Evolutionary conservation across 768 basidiomycete genomes (phyloP), one percentile per base, ranked within the genome.

Genomic region (Xerocomus brunneocitrinus): DNA sequence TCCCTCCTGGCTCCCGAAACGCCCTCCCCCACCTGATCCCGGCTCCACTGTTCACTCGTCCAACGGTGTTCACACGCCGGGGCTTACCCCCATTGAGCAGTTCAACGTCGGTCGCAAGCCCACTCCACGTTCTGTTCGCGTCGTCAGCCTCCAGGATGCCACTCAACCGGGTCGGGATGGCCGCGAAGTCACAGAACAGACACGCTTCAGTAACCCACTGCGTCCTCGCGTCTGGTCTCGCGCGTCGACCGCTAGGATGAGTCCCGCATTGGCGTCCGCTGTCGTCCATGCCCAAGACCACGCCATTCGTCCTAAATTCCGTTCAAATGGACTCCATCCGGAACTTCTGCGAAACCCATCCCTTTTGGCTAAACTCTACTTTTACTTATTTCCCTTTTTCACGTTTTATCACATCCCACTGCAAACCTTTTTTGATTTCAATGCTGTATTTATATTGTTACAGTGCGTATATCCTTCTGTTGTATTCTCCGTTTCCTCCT

Each of bases 391-490:
- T 65, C 87, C 86, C n/a, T 38, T 91, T 14, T 67, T 91, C 57
- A 77, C 82, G 6, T 82, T 91, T 66, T 82, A 80, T 19, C 85
- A 90, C 64, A 71, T 91, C 38, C 82, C 83, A 25, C 66, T 89
- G 8, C 91, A 93, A 67, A 83, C 86, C 1, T 94, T 87, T 65
- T 84, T 95, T 67, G 93, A 95, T 65, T 91, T 93, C 68, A 93
- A 94, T 67, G 83, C 85, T 60, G 83, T 87, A 58, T 95, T 84
- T 72, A 83, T 92, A 60, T 68, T 94, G 61, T 66, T 92, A 39
- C 83, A 91, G 91, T 93, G 64, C 74, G 91, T 85, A 13, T 52
- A 38, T 52, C 41, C 36, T 42, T 50, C 24, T 36, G 24, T 34
- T 14, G 36, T 14, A 1, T n/a, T 8, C 53, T 41, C 8, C 28